phyloP scores from a whole-genome alignment of 495 filamentous ascomycete species.

The Tuber indicum region DNA sequence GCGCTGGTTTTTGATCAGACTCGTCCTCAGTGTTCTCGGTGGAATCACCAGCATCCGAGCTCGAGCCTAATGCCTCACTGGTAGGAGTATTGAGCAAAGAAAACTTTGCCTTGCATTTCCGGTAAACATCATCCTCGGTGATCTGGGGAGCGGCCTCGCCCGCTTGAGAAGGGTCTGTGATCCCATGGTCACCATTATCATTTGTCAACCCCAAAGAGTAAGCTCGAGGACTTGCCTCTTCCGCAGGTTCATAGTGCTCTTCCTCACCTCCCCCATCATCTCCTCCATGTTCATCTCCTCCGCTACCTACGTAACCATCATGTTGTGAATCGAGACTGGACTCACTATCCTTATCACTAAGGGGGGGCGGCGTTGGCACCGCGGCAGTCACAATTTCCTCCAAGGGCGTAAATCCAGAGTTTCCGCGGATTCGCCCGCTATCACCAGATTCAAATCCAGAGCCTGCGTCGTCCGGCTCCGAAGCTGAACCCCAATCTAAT shows the following conservation, averaged over 20 bases:
- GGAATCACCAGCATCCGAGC: neutral
- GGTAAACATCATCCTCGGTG: neutral
- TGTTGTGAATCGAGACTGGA: neutral
- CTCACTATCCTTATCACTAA: neutral
- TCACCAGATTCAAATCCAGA: neutral
- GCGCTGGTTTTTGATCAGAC: neutral
- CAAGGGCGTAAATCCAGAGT: neutral
- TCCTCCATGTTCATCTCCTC: neutral
- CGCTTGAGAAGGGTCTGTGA: conserved; percentile 2
- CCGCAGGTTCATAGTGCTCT: neutral
- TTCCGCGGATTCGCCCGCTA: neutral
- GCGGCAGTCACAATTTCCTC: neutral
- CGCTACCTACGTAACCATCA: neutral
- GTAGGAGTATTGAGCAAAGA: neutral
- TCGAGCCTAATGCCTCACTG: neutral
- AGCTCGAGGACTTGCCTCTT: conserved; percentile 3
- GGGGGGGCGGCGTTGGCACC: neutral
- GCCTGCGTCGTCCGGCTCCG: neutral
- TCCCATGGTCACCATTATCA: conserved; percentile 6
- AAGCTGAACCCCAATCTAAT: neutral
- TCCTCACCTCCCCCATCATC: conserved; percentile 7
- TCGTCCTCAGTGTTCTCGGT: neutral
- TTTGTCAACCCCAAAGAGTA: neutral
- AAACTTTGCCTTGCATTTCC: neutral
- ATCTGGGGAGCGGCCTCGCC: neutral